Conservation (phyloP, 1,139 yeast genomes). For the Magnusiomyces ingens region DNA sequence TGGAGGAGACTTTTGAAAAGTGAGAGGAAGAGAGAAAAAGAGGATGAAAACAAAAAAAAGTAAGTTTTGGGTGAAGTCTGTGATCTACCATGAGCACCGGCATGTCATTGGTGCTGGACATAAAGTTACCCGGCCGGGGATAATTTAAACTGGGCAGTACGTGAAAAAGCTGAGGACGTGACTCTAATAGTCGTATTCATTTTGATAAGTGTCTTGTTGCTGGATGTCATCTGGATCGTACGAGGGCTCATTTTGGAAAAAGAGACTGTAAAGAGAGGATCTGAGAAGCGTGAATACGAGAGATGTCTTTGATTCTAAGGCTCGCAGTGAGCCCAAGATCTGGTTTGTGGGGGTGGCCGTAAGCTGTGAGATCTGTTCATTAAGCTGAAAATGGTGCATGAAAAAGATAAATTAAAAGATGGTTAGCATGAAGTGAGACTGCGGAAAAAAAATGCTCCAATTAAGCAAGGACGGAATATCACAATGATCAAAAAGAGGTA, state of each 20-base stretch:
- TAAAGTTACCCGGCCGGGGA: too few species aligned
- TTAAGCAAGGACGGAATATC: neutral
- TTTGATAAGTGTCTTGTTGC: neutral
- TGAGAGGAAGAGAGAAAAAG: neutral
- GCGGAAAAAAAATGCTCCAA: neutral
- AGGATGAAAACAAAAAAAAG: neutral
- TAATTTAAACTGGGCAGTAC: too few species aligned
- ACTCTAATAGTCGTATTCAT: conserved; percentile 3
- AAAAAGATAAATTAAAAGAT: neutral
- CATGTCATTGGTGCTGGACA: too few species aligned
- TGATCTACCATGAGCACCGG: too few species aligned
- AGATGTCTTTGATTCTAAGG: conserved; percentile 49
- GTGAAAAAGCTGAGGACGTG: neutral
- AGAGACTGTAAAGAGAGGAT: conserved; percentile 52
- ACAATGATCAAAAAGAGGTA: neutral
- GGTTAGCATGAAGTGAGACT: neutral
- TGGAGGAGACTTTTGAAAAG: neutral
- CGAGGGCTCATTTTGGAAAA: conserved; percentile 37
- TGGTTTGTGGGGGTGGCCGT: conserved; percentile 32
- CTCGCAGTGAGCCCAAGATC: conserved; percentile 44
- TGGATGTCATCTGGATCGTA: conserved; percentile 17
- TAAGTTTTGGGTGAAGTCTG: neutral
- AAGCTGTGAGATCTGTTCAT: conserved; percentile 21
- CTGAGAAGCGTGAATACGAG: conserved; percentile 53
- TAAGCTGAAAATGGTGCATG: conserved; percentile 17